These are phyloP conservation scores for Talaromyces piceae DNA, from an alignment of 2,329 filamentous ascomycete species.

Conservation along the genomic window DNA sequence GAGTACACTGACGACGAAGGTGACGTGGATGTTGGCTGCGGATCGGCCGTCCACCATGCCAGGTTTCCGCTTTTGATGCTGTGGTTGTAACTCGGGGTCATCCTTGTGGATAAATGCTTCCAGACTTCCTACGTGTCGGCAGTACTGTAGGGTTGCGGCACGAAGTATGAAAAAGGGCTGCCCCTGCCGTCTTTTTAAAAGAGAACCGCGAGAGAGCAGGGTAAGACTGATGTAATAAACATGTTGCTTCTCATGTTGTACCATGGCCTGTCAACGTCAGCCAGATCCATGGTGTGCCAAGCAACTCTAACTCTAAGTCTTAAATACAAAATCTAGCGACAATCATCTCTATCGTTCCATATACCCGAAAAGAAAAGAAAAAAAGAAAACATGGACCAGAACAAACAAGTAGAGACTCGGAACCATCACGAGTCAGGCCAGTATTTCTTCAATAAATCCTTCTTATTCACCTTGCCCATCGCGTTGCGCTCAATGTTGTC, in stretches of 20 bases:
- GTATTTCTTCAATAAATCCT: conserved; percentile 32
- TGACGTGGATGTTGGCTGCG: neutral
- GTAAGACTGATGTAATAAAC: conserved; percentile 11
- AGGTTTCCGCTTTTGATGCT: neutral
- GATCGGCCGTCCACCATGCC: neutral
- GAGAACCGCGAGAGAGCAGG: neutral
- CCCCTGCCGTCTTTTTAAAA: too few species aligned
- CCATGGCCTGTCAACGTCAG: neutral
- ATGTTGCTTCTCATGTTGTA: neutral
- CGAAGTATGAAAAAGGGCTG: too few species aligned
- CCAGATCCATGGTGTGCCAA: neutral
- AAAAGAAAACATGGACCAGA: neutral
- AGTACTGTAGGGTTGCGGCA: neutral
- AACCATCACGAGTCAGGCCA: conserved; percentile 17
- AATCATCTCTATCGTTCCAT: neutral
- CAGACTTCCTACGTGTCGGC: neutral
- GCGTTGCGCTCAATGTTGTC: conserved; percentile 77
- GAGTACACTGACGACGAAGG: conserved; percentile 7
- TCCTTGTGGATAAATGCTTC: neutral
- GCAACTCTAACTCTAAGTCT: neutral
- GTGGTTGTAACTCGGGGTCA: neutral
- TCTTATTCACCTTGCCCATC: conserved; percentile 72
- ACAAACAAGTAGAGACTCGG: neutral
- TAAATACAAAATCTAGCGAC: neutral
- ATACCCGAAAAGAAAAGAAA: neutral